Percentiles rank a stretch among this genome's conserved stretches.
Conservation (phyloP, 192 early-diverging fungal species). For the Coemansia sp. region DNA sequence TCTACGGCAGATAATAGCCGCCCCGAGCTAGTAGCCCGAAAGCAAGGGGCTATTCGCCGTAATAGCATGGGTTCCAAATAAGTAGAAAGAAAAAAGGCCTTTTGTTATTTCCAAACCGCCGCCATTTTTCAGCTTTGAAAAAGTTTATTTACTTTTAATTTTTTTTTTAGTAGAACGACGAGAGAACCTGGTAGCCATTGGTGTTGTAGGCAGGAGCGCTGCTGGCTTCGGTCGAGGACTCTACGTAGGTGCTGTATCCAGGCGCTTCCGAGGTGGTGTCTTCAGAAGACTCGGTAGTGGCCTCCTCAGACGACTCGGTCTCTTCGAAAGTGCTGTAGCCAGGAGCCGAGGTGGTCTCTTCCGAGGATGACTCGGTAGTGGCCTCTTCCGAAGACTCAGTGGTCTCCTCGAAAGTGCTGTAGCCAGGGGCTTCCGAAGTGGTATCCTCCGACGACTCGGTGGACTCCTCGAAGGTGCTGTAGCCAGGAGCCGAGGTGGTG, state of each 20-base stretch:
- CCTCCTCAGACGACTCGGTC: slow-evolving; percentile 15
- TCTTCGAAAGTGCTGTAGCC: slow-evolving; percentile 17
- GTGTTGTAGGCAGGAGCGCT: slow-evolving; percentile 21
- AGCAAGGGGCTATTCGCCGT: too few species aligned
- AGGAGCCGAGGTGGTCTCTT: slow-evolving; percentile 7
- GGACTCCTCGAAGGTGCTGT: slow-evolving; percentile 22
- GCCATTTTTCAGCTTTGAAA: too few species aligned
- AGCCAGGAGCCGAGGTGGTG: slow-evolving; percentile 7
- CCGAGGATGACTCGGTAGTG: slow-evolving; percentile 8
- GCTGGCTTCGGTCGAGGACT: slow-evolving; percentile 3
- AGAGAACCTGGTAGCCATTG: slow-evolving; percentile 21
- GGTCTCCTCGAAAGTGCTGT: slow-evolving; percentile 20
- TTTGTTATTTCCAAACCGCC: too few species aligned
- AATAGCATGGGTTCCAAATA: too few species aligned
- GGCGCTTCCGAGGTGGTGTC: slow-evolving; percentile 6
- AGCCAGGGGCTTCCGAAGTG: slow-evolving; percentile 5
- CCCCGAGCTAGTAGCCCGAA: too few species aligned
- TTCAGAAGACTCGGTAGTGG: slow-evolving; percentile 7
- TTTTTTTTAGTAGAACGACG: slow-evolving; percentile 36
- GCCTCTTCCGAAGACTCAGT: slow-evolving; percentile 11
- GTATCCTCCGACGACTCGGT: slow-evolving; percentile 11
- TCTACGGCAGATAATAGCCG: slow-evolving; percentile 30
- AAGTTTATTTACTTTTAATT: too few species aligned
- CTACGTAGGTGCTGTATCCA: slow-evolving; percentile 12
- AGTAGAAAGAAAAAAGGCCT: too few species aligned